Base-by-base conservation (phyloP, 2,329 filamentous ascomycete genomes). In the Microascus cirrosus region DNA sequence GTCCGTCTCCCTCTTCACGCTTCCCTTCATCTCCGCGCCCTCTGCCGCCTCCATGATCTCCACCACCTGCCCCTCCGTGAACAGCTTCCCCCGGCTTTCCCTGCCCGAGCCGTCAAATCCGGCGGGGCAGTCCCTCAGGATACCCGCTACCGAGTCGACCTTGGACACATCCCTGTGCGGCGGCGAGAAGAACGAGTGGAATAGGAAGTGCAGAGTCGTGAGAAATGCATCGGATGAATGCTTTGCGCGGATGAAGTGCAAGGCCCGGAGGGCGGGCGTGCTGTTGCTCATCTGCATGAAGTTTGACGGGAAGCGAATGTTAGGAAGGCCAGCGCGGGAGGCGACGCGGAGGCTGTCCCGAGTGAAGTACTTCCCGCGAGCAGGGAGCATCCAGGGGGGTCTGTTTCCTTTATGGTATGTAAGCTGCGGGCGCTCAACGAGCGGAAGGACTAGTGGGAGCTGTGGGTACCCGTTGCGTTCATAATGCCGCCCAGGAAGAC, bases 401-500 rank as follows among this genome's bases (percentile, higher is more conserved):
- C 82, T 82, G 69, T 94, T 93, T 55, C 86, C 86, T 82, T 52
- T 39, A 39, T 58, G 28, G 18, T 18, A 50, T 20, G 36, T 24
- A 5, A 11, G 57, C 12, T 53, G 18, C 35, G 32, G 24, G 36
- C 24, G 42, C 32, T 58, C 22, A 18, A 56, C 11, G 20, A 48
- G 11, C 12, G 15, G 36, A 12, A 7, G 13, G 15, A 18, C 6
- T 6, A 18, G 18, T 15, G 35, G 25, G 28, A 22, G 32, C 13
- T 3, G 13, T 35, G 6, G n/a, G 36, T 70, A 84, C 82, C 82
- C 52, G 79, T 79, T 22, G 74, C 77, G 39, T 75, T 73, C 66
- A 85, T 87, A 65, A 89, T 81, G 53, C 78, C 86, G 28, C 83
- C 84, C 15, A 93, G 76, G 65, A 92, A 85, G 56, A 91, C 77